phyloP scores from a whole-genome alignment of 176 grass and related monocot genomes.

The Zea luxurians region DNA sequence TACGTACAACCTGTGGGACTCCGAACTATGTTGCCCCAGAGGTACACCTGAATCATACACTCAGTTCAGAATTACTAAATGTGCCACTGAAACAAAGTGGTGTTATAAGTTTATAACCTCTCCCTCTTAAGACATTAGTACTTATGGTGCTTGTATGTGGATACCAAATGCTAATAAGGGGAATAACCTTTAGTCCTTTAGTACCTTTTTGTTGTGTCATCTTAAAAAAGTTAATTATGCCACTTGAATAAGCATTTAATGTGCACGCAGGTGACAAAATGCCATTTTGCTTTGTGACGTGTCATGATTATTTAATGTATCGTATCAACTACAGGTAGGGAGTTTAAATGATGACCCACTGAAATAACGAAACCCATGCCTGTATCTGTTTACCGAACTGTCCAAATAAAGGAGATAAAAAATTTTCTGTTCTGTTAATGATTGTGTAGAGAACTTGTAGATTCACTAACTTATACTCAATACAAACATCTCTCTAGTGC shows the following conservation, averaged over 20 bases:
- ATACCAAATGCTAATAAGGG: slow-evolving; percentile 21
- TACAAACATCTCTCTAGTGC: not conserved
- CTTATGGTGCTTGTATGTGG: slow-evolving; percentile 17
- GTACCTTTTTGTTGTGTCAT: slow-evolving; percentile 27
- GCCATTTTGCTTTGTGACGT: not conserved
- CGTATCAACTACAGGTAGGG: not conserved
- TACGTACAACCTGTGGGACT: slow-evolving; percentile 94
- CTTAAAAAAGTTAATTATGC: not conserved
- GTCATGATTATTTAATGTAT: slow-evolving; percentile 15
- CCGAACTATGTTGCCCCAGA: slow-evolving; percentile 99
- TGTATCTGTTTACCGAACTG: slow-evolving; percentile 2
- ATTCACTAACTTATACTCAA: not conserved
- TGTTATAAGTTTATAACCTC: slow-evolving; percentile 2
- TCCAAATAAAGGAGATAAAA: not conserved
- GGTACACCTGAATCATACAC: slow-evolving; percentile 50
- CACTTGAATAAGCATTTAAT: not conserved
- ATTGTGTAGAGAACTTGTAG: slow-evolving; percentile 12
- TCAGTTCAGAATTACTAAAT: slow-evolving; percentile 28
- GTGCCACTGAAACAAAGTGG: slow-evolving; percentile 16
- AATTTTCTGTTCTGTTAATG: not conserved
- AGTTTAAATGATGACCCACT: not conserved
- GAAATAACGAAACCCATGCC: not conserved
- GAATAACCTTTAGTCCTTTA: slow-evolving; percentile 16
- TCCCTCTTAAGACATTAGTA: not conserved
- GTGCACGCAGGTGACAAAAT: not conserved